Conservation (phyloP, 192 early-diverging fungal genomes). For the Kickxella alabastrina region DNA sequence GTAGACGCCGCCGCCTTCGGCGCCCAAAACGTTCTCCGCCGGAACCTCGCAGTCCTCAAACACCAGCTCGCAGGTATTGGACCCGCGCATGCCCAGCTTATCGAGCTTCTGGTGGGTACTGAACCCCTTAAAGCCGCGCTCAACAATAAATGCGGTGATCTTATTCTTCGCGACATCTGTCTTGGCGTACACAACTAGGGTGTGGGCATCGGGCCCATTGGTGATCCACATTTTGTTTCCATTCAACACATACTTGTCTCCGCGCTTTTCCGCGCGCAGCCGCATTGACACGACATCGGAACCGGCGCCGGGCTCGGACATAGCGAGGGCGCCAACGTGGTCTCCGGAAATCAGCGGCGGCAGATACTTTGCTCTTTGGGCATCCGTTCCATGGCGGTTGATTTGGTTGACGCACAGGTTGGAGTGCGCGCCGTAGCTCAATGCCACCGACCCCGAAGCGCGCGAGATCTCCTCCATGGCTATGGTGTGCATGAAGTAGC, state of each 20-base stretch:
- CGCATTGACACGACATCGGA: conserved; percentile 94
- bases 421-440: conserved; percentile 95
- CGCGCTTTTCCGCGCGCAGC: conserved; percentile 74
- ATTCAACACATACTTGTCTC: conserved; percentile 80
- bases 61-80: conserved; percentile 90
- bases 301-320: conserved; percentile 88
- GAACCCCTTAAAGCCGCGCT: conserved; percentile 85
- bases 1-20: conserved; percentile 84
- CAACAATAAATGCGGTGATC: conserved; percentile 93
- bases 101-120: conserved; percentile 82
- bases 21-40: conserved; percentile 81
- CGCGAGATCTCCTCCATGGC: conserved; percentile 93
- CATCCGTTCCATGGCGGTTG: conserved; percentile 79
- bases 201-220: conserved; percentile 88
- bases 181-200: conserved; percentile 90
- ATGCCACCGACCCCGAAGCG: conserved; percentile 83
- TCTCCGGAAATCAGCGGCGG: conserved; percentile 86
- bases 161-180: conserved; percentile 73
- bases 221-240: conserved; percentile 98
- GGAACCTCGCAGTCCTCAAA: conserved; percentile 94
- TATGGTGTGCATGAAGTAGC: conserved; percentile 86
- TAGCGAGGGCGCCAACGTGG: conserved; percentile 86
- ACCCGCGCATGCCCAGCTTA: conserved; percentile 95
- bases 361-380: conserved; percentile 86
- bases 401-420: conserved; percentile 98